Percentiles rank a stretch among this genome's conserved stretches.
phyloP scores from a whole-genome alignment of 352 stramenopile genomes.

The Globisporangium recalcitrans region DNA sequence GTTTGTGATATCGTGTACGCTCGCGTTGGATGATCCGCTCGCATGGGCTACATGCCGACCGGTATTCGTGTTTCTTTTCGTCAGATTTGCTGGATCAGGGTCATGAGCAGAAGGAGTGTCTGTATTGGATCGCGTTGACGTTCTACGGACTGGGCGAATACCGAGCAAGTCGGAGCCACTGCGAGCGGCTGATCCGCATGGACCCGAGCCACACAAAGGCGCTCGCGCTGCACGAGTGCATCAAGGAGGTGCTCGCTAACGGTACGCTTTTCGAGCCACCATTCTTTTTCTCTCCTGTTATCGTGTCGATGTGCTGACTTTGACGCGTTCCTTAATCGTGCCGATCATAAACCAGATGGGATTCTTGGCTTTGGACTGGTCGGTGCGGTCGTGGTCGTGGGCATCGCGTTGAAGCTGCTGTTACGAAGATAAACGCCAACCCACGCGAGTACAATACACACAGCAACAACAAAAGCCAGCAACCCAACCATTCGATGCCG shows the following conservation, averaged over 20 bases:
- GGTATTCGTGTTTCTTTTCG: too few relatives aligned
- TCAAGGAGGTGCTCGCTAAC: slow-evolving; percentile 63
- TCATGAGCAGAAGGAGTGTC: slow-evolving; percentile 54
- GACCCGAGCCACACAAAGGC: slow-evolving; percentile 68
- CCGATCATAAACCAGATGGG: slow-evolving; percentile 42
- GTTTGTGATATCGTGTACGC: slow-evolving; percentile 15
- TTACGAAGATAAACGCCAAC: slow-evolving; percentile 51
- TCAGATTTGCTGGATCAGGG: slow-evolving; percentile 60
- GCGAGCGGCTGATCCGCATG: slow-evolving; percentile 69
- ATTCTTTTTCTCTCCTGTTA: too few relatives aligned
- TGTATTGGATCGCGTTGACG: slow-evolving; percentile 79
- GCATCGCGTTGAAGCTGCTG: slow-evolving; percentile 67
- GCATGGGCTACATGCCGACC: not conserved
- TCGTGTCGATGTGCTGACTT: too few relatives aligned
- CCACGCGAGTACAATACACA: not conserved
- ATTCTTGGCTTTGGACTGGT: slow-evolving; percentile 68
- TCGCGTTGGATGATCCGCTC: not conserved
- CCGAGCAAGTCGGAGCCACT: slow-evolving; percentile 58
- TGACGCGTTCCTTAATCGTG: not conserved
- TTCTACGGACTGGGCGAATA: slow-evolving; percentile 66
- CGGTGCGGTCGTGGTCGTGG: slow-evolving; percentile 62
- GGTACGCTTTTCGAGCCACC: too few relatives aligned
- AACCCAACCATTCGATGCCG: not conserved
- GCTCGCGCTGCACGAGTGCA: slow-evolving; percentile 67
- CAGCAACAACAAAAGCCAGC: not conserved